Conservation (phyloP, 345 rosid species). For the Balakata baccata region DNA sequence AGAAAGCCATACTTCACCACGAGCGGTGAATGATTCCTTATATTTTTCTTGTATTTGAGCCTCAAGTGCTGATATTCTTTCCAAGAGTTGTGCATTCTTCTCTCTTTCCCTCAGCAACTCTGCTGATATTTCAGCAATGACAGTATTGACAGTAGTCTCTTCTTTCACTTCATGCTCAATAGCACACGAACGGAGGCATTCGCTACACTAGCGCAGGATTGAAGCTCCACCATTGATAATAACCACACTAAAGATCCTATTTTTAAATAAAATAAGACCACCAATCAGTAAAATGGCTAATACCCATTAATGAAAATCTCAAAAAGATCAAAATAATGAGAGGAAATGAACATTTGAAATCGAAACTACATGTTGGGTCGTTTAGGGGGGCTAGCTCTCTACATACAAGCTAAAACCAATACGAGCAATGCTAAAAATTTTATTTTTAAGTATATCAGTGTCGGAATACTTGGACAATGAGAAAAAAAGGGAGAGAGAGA, state of each 20-base stretch:
- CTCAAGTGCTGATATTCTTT: slow-evolving; percentile 53
- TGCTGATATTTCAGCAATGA: slow-evolving; percentile 39
- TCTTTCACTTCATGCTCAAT: slow-evolving; percentile 38
- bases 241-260: not conserved
- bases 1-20: slow-evolving; percentile 29
- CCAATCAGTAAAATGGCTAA: too few relatives aligned
- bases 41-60: slow-evolving; percentile 39
- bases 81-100: slow-evolving; percentile 47
- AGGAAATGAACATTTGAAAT: slow-evolving; percentile 5
- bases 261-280: not conserved
- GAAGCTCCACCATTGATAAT: slow-evolving; percentile 42
- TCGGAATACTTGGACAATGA: not conserved
- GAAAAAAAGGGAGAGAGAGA: not conserved
- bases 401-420: too few relatives aligned
- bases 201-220: slow-evolving; percentile 39
- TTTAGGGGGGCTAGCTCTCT: too few relatives aligned
- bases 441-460: not conserved
- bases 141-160: slow-evolving; percentile 14
- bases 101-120: slow-evolving; percentile 46
- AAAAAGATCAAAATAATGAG: not conserved
- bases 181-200: slow-evolving; percentile 38
- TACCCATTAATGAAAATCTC: slow-evolving; percentile 12
- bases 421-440: not conserved
- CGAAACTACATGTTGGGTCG: too few relatives aligned
- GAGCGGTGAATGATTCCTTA: slow-evolving; percentile 19